Base-by-base conservation (phyloP, 2,329 filamentous ascomycete species). In the Gremmenia infestans region DNA sequence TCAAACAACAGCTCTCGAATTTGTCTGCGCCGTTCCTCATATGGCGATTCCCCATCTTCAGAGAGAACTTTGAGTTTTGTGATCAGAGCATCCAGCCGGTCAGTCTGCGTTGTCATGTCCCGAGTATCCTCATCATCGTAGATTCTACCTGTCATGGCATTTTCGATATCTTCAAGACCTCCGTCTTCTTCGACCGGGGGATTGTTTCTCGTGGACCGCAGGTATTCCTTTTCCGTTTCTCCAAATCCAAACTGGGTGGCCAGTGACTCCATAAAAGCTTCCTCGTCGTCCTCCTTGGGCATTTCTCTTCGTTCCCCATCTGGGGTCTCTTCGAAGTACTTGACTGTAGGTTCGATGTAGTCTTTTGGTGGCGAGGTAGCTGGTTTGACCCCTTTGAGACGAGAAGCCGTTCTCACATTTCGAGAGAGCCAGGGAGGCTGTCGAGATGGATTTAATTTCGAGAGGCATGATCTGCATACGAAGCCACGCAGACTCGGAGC, bases 391-490 rank as follows among this genome's bases (percentile, higher is more conserved):
- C 42, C 12, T 57, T 36, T 50, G 42, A 50, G 37, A 22, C 50
- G 55, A 22, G 45, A n/a, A 35, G 58, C 48, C 36, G 50, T 61
- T 15, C 60, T 54, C 15, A 65, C 28, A 54, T 57, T 64, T 57
- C 67, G 63, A 39, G 57, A 55, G 36, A 59, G 48, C 59, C 63
- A 67, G 63, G 53, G 57, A 50, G 59, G 42, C 50, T 50, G 60
- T 25, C 22, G 55, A 25, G 57, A 45, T 37, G 39, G 37, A 54
- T 63, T 58, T 55, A 69, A 53, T 60, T 67, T 68, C 23, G 61
- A 61, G 48, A 65, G 55, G 53, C 69, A 71, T 61, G 68, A 68
- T 52, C 55, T 66, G 58, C 69, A 71, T 14, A 71, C 61, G 50
- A 63, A 70, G 4, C 65, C 66, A 59, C 63, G 58, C 53, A 65